Conservation (phyloP, 139 green algal genomes). For the Tetratostichococcus sp. region DNA sequence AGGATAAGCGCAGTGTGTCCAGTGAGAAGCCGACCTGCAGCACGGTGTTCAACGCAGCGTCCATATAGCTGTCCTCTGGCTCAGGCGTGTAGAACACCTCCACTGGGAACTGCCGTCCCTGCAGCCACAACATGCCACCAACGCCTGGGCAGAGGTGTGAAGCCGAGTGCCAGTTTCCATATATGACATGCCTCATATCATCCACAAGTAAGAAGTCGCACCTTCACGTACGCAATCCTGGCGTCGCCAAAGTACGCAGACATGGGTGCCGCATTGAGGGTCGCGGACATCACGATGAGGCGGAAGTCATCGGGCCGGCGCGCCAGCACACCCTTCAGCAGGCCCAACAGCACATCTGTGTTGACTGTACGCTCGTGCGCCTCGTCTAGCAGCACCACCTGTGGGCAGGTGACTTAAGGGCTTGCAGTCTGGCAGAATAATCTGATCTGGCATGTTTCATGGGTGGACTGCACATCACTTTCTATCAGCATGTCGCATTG, state of each 20-base stretch:
- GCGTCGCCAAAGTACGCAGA: conserved; percentile 70
- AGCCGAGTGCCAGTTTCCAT: background rate
- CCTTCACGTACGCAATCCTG: conserved; percentile 53
- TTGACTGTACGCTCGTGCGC: conserved; percentile 83
- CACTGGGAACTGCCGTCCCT: conserved; percentile 76
- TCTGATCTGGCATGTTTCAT: no score
- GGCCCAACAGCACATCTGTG: conserved; percentile 86
- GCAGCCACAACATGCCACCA: no score
- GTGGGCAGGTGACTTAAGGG: no score
- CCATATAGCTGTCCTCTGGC: conserved; percentile 86
- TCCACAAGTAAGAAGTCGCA: no score
- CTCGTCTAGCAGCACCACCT: conserved; percentile 92
- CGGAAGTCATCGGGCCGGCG: conserved; percentile 75
- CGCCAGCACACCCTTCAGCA: conserved; percentile 85
- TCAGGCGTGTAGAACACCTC: conserved; percentile 63
- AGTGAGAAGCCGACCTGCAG: conserved; percentile 65
- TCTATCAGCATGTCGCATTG: no score
- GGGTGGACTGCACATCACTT: no score
- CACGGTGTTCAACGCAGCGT: conserved; percentile 70
- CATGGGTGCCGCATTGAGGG: conserved; percentile 72
- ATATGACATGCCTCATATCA: no score
- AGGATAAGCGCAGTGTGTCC: no score
- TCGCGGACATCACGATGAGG: conserved; percentile 84
- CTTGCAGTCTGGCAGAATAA: no score
- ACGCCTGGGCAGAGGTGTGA: no score